Percentiles rank a stretch among this genome's conserved stretches.
These are phyloP conservation scores for Penicillium egyptiacum DNA, from an alignment of 495 filamentous ascomycete species.

Conservation along the genomic window DNA sequence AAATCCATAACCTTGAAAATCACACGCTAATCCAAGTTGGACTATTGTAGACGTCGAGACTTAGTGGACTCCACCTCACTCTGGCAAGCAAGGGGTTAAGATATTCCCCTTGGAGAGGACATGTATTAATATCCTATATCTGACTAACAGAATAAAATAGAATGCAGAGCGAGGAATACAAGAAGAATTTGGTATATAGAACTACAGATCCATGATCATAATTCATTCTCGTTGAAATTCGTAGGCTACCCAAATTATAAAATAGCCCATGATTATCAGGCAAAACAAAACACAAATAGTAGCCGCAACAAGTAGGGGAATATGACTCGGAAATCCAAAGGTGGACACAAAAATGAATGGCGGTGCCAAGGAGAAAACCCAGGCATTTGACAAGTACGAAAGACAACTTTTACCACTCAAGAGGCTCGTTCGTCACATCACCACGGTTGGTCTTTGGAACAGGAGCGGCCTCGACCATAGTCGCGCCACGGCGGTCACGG, in stretches of 20 bases:
- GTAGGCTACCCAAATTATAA: conserved; percentile 18
- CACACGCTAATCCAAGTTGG: too few species aligned
- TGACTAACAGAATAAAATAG: too few species aligned
- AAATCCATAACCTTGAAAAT: too few species aligned
- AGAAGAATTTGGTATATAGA: not conserved
- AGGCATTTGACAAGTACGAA: conserved; percentile 14
- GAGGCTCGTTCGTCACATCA: conserved; percentile 77
- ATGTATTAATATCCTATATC: too few species aligned
- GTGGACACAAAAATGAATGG: conserved; percentile 5
- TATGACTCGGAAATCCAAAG: conserved; percentile 23
- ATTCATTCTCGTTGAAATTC: conserved; percentile 33
- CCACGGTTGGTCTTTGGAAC: conserved; percentile 92
- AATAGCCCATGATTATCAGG: conserved; percentile 19
- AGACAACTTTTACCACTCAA: conserved; percentile 73
- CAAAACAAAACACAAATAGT: conserved; percentile 11
- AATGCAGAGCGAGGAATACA: too few species aligned
- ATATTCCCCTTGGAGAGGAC: too few species aligned
- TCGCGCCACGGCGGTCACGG: conserved; percentile 59
- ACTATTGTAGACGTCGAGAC: too few species aligned
- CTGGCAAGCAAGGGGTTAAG: too few species aligned
- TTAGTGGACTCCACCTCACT: too few species aligned
- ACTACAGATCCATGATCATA: conserved; percentile 17
- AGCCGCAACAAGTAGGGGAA: conserved; percentile 23
- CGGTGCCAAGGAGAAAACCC: conserved; percentile 12
- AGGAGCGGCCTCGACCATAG: conserved; percentile 77